Base-by-base conservation (phyloP, 768 basidiomycete genomes). In the Cystoderma amianthinum region DNA sequence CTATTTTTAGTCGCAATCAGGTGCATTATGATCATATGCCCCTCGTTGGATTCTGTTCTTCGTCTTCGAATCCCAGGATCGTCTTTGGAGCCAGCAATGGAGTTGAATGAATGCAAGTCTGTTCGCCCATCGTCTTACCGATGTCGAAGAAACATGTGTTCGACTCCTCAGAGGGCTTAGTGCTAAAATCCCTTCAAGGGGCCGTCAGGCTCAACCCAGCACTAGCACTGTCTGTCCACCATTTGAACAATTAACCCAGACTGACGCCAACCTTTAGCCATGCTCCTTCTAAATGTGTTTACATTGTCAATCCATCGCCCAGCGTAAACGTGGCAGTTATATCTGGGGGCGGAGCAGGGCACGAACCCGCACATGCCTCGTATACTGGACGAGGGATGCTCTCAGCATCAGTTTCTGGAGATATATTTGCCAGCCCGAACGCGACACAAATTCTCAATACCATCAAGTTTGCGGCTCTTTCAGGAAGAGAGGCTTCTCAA, bases 391-490 rank as follows among this genome's bases (percentile, higher is more conserved):
- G 55, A n/a, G 76, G 78, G 13, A 72, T 79, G 62, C 67, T 81
- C 18, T 50, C 64, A 7, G 76, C 75, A 1, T 70, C 70, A 3
- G 73, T 80, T 5, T 72, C 70, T n/a, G 80, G 78, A 2, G 76
- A 80, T 38, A 71, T 78, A 15, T 81, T 81, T 49, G 77, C 80
- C 7, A 75, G 71, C 35, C 80, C 78, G 0, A 78, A 74, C 47
- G 74, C 77, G n/a, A 68, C 68, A 36, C 76, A 79, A 53, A 71
- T 81, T 35, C 43, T 70, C n/a, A 59, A 61, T 9, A 68, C 70
- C 2, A 65, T 81, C 43, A 56, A 68, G 33, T 58, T 75, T 28
- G 75, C 74, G 18, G 63, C 70, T 0, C 60, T 60, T 16, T 52
- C 57, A 15, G 54, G 45, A 11, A 25, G 18, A 16, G 19, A 17